Conservation (phyloP, 768 basidiomycete genomes). For the Filobasidium floriforme region DNA sequence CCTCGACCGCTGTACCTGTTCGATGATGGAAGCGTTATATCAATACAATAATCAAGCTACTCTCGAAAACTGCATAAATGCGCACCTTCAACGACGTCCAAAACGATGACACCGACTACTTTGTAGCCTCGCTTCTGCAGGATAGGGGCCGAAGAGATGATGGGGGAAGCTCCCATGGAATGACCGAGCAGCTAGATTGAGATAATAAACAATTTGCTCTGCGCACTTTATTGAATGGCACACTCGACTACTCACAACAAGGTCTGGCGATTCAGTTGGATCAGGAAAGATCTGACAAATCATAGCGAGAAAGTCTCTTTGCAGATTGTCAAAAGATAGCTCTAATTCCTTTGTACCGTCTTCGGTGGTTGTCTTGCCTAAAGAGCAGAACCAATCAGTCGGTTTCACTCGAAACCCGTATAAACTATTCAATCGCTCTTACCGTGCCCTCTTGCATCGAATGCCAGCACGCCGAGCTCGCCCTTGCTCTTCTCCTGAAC, state of each 20-base stretch:
- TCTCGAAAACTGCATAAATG: background rate
- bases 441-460: constrained; percentile 88
- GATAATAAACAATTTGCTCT: background rate
- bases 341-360: constrained; percentile 47
- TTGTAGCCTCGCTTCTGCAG: constrained; percentile 63
- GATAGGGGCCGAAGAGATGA: constrained; percentile 60
- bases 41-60: background rate
- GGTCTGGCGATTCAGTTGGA: constrained; percentile 56
- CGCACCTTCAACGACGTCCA: constrained; percentile 73
- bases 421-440: constrained; percentile 28
- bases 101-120: constrained; percentile 68
- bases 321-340: constrained; percentile 65
- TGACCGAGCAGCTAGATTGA: constrained; percentile 67
- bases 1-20: constrained; percentile 82
- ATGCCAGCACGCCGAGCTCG: constrained; percentile 69
- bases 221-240: background rate
- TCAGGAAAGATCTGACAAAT: constrained; percentile 65
- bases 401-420: too few species aligned
- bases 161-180: constrained; percentile 92
- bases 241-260: constrained; percentile 58
- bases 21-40: background rate
- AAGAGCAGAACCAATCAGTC: too few species aligned
- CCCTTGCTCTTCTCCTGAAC: constrained; percentile 56
- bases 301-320: constrained; percentile 65
- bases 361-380: constrained; percentile 60